These are phyloP conservation scores for Aspergillus diversus DNA, from an alignment of 495 filamentous ascomycete species.

Conservation along the genomic window DNA sequence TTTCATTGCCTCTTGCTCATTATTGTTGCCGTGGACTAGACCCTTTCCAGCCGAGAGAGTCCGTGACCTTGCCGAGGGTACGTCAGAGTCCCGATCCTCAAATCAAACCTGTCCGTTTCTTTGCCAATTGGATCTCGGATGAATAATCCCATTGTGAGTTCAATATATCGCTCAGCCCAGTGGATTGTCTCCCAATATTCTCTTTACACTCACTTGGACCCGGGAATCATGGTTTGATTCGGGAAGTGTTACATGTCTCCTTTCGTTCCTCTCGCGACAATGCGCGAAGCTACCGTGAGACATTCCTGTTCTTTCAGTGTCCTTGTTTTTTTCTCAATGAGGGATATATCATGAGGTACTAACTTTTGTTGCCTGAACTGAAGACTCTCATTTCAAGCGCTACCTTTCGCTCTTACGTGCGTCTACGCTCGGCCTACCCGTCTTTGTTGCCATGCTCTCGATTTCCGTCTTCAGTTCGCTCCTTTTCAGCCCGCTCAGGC, in stretches of 20 bases:
- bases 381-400: slow-evolving; percentile 31
- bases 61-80: slow-evolving; percentile 28
- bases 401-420: slow-evolving; percentile 29
- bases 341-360: slow-evolving; percentile 14
- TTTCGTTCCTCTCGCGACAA: slow-evolving; percentile 31
- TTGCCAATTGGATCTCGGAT: slow-evolving; percentile 12
- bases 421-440: slow-evolving; percentile 26
- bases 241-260: slow-evolving; percentile 28
- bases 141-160: slow-evolving; percentile 15
- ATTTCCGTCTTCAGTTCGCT: slow-evolving; percentile 32
- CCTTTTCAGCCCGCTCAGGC: slow-evolving; percentile 32
- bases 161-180: slow-evolving; percentile 2
- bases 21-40: neutral
- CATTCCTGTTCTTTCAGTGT: slow-evolving; percentile 8
- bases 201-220: slow-evolving; percentile 6
- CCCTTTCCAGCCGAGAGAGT: slow-evolving; percentile 4
- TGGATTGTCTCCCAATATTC: slow-evolving; percentile 17
- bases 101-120: neutral
- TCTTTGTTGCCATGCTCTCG: slow-evolving; percentile 22
- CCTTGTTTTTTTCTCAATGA: neutral
- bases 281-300: slow-evolving; percentile 44
- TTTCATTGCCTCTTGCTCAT: neutral
- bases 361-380: slow-evolving; percentile 23
- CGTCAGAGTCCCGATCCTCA: slow-evolving; percentile 21
- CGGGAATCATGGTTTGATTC: slow-evolving; percentile 34